A percentile compares a stretch with the other conserved stretches of the same genome.
phyloP scores from a whole-genome alignment of 441 rosid species.

The Populus tomentosa region DNA sequence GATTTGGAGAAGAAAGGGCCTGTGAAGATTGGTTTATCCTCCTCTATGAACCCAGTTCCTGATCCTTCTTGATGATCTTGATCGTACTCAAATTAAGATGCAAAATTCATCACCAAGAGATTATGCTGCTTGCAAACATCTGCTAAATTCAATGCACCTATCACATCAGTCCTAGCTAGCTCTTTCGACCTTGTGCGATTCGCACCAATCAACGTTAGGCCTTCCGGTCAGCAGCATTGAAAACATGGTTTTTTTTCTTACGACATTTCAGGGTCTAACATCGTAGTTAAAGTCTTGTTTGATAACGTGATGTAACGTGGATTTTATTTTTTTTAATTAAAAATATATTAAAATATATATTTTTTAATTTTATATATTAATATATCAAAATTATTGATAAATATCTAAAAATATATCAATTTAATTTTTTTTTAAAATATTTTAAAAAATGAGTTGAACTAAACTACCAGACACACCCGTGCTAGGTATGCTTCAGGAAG shows the following conservation, averaged over 20 bases:
- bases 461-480: no score
- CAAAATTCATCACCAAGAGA: conserved; percentile 52
- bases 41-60: conserved; percentile 54
- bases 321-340: no score
- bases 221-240: conserved; percentile 59
- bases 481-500: no score
- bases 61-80: conserved; percentile 44
- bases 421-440: no score
- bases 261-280: no score
- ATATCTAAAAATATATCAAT: no score
- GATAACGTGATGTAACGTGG: accelerated
- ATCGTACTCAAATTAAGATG: conserved; percentile 41
- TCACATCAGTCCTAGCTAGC: conserved; percentile 38
- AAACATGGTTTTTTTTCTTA: conserved; percentile 42
- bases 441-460: no score
- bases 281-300: no score
- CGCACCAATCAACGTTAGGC: conserved; percentile 62
- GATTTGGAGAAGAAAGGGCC: conserved; percentile 44
- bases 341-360: no score
- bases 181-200: conserved; percentile 47
- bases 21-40: conserved; percentile 42
- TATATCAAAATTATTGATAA: no score
- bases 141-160: conserved; percentile 48
- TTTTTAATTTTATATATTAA: no score
- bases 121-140: conserved; percentile 41